Evolutionary conservation across 2,329 filamentous ascomycete genomes (phyloP).

Genomic region (Cladosporium sp.): DNA sequence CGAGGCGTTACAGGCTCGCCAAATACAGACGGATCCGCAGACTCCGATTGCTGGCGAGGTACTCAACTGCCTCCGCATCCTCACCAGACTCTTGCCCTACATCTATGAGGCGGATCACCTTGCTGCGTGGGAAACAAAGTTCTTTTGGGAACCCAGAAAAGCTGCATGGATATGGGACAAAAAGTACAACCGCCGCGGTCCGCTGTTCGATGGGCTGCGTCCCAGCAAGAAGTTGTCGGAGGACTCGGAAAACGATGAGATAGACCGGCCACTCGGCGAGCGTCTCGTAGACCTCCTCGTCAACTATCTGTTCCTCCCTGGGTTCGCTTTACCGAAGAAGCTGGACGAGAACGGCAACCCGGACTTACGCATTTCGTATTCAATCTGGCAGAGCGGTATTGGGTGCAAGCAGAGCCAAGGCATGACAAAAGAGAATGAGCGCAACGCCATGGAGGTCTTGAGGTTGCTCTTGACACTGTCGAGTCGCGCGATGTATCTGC

Average conservation of each 20-base stretch:
- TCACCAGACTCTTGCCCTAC: slow-evolving; percentile 85
- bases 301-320: slow-evolving; percentile 86
- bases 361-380: slow-evolving; percentile 66
- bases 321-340: slow-evolving; percentile 69
- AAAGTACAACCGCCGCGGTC: slow-evolving; percentile 20
- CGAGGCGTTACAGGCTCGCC: slow-evolving; percentile 19
- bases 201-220: slow-evolving; percentile 35
- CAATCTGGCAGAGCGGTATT: slow-evolving; percentile 97
- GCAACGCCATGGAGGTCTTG: slow-evolving; percentile 84
- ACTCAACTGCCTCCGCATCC: slow-evolving; percentile 89
- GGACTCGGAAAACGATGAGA: slow-evolving; percentile 54
- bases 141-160: slow-evolving; percentile 68
- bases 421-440: slow-evolving; percentile 88
- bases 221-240: slow-evolving; percentile 52
- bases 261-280: slow-evolving; percentile 82
- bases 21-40: slow-evolving; percentile 53
- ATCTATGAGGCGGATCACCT: slow-evolving; percentile 85
- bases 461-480: slow-evolving; percentile 79
- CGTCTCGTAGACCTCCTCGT: slow-evolving; percentile 87
- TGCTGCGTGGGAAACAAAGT: slow-evolving; percentile 79
- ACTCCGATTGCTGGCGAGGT: slow-evolving; percentile 77
- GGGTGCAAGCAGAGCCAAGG: slow-evolving; percentile 87
- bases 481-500: slow-evolving; percentile 91
- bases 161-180: slow-evolving; percentile 26
- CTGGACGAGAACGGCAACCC: slow-evolving; percentile 22